Percentiles rank a stretch among this genome's conserved stretches.
These are phyloP conservation scores for Fusarium sp. DNA, from an alignment of 2,329 filamentous ascomycete genomes.

Conservation along the genomic window DNA sequence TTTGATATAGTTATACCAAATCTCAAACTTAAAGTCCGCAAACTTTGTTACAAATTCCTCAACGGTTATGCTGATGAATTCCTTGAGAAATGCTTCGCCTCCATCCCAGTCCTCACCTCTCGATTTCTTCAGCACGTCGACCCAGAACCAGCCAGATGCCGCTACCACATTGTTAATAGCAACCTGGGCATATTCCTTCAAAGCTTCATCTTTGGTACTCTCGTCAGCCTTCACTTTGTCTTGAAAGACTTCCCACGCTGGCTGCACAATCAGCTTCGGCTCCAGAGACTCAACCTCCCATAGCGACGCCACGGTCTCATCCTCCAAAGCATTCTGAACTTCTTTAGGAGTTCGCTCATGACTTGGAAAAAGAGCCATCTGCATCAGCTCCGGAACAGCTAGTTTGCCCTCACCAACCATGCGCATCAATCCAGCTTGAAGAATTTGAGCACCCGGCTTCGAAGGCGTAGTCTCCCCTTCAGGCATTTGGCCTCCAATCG, in stretches of 20 bases:
- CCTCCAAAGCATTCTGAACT: fast-evolving
- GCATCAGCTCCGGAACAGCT: neutral
- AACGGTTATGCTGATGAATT: neutral
- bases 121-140: neutral
- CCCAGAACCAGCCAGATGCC: slow-evolving; percentile 11
- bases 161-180: neutral
- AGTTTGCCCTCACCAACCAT: slow-evolving; percentile 5
- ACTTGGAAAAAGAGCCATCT: slow-evolving; percentile 1
- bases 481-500: slow-evolving; percentile 1
- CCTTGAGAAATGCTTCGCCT: neutral
- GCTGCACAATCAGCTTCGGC: slow-evolving; percentile 2
- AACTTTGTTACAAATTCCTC: neutral
- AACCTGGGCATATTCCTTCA: neutral
- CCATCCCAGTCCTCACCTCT: neutral
- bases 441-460: neutral
- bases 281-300: slow-evolving; percentile 4
- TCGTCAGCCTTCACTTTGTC: fast-evolving
- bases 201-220: neutral
- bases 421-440: slow-evolving; percentile 2
- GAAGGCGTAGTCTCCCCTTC: neutral
- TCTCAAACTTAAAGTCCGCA: neutral
- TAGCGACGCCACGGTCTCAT: neutral
- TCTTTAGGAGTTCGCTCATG: neutral
- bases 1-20: slow-evolving; percentile 10
- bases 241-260: neutral